Percentiles rank a stretch among this genome's conserved stretches.
phyloP scores from a whole-genome alignment of 768 basidiomycete species.

The Phaeotremella skinneri region DNA sequence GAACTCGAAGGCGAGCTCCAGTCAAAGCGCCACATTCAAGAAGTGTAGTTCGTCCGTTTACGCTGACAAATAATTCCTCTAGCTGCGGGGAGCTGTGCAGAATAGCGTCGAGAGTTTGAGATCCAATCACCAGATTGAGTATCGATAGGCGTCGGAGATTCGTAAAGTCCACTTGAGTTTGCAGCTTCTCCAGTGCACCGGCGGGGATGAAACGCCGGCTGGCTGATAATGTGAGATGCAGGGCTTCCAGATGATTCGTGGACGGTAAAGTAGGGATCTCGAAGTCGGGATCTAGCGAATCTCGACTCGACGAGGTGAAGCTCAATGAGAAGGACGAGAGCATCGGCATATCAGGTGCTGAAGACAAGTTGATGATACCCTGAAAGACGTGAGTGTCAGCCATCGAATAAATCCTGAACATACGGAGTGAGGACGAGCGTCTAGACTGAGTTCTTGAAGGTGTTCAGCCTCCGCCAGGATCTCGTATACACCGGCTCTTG shows the following conservation, averaged over 20 bases:
- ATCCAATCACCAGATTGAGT: conserved; percentile 29
- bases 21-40: conserved; percentile 16
- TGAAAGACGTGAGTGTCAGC: conserved; percentile 8
- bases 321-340: conserved; percentile 33
- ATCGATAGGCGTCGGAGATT: conserved; percentile 29
- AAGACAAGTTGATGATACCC: conserved; percentile 31
- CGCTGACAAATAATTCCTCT: conserved; percentile 37
- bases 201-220: conserved; percentile 12
- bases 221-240: conserved; percentile 36
- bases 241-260: conserved; percentile 15
- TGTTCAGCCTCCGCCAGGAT: conserved; percentile 27
- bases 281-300: conserved; percentile 4
- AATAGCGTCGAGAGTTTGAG: conserved; percentile 16
- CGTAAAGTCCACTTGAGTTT: conserved; percentile 12
- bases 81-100: conserved; percentile 14
- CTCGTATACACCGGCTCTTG: conserved; percentile 25
- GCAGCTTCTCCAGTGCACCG: conserved; percentile 17
- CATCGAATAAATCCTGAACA: background rate
- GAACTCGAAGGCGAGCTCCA: conserved; percentile 15
- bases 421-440: conserved; percentile 37
- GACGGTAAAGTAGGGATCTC: conserved; percentile 30
- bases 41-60: conserved; percentile 23
- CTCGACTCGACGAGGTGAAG: conserved; percentile 25
- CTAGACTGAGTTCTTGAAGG: conserved; percentile 36
- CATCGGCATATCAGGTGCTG: conserved; percentile 18